Evolutionary conservation across 345 rosid genomes (phyloP).

Genomic region (Erodium maritimum): DNA sequence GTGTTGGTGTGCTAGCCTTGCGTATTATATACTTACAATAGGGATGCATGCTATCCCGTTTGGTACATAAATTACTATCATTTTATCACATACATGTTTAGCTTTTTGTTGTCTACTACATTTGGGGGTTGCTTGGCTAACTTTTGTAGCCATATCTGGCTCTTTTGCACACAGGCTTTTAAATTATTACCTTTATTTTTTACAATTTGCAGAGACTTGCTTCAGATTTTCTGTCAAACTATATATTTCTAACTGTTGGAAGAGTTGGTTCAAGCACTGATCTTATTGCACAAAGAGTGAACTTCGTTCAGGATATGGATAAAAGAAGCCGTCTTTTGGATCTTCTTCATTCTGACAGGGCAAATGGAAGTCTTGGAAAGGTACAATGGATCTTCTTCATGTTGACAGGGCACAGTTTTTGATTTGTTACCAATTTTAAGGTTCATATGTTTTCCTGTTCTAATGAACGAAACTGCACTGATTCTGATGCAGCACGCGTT

Average conservation of each 20-base stretch:
- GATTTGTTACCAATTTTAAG: too few relatives aligned
- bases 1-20: neutral
- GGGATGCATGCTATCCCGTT: neutral
- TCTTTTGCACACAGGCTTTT: neutral
- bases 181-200: too few relatives aligned
- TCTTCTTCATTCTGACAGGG: conserved; percentile 18
- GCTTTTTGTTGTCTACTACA: too few relatives aligned
- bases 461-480: neutral
- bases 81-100: too few relatives aligned
- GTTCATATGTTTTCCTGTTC: neutral
- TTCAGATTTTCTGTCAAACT: conserved; percentile 41
- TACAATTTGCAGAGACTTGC: conserved; percentile 37
- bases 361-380: conserved; percentile 16
- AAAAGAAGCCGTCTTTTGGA: conserved; percentile 25
- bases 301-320: conserved; percentile 34
- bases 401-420: too few relatives aligned
- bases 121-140: neutral
- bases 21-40: too few relatives aligned
- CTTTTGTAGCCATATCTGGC: neutral
- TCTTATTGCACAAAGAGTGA: conserved; percentile 34
- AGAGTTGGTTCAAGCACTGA: conserved; percentile 45
- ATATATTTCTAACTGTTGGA: conserved; percentile 38
- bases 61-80: too few relatives aligned
- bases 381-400: conserved; percentile 4
- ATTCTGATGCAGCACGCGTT: conserved; percentile 23